phyloP scores from a whole-genome alignment of 805 yeast genomes.

The Candida nanaspora region DNA sequence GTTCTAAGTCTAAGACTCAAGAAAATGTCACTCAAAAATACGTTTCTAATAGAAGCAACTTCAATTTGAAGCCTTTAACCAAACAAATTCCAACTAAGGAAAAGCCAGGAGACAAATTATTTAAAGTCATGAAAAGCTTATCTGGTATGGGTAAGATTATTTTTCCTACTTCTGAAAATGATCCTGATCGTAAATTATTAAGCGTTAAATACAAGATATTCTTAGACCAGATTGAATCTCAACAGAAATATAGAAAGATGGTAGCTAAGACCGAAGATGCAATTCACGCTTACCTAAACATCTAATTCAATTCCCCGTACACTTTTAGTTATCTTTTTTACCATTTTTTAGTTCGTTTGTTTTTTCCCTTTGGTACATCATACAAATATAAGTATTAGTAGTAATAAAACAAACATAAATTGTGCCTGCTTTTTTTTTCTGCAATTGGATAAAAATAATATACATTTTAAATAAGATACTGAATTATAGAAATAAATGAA shows the following conservation, averaged over 20 bases:
- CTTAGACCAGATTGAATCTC: conserved; percentile 80
- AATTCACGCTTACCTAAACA: conserved; percentile 20
- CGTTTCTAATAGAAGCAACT: conserved; percentile 10
- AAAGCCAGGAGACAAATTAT: conserved; percentile 54
- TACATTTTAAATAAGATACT: too few species aligned
- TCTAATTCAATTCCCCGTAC: conserved; percentile 5
- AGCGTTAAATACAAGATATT: conserved; percentile 77
- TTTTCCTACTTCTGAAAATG: conserved; percentile 48
- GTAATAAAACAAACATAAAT: too few species aligned
- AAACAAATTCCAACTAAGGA: conserved; percentile 1
- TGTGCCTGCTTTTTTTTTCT: too few species aligned
- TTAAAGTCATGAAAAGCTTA: conserved; percentile 82
- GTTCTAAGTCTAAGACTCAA: conserved; percentile 48
- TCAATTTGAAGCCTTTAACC: conserved; percentile 34
- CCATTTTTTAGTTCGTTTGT: not conserved
- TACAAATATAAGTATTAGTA: too few species aligned
- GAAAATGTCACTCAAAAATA: conserved; percentile 43
- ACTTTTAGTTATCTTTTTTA: not conserved
- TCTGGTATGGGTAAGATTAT: conserved; percentile 82
- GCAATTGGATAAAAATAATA: too few species aligned
- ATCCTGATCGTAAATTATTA: conserved; percentile 65
- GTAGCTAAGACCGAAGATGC: conserved; percentile 45
- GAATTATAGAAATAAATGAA: too few species aligned
- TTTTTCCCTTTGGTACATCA: too few species aligned
- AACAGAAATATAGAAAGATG: conserved; percentile 64